Conservation (phyloP, 345 rosid genomes). For the Ceriops zippeliana region DNA sequence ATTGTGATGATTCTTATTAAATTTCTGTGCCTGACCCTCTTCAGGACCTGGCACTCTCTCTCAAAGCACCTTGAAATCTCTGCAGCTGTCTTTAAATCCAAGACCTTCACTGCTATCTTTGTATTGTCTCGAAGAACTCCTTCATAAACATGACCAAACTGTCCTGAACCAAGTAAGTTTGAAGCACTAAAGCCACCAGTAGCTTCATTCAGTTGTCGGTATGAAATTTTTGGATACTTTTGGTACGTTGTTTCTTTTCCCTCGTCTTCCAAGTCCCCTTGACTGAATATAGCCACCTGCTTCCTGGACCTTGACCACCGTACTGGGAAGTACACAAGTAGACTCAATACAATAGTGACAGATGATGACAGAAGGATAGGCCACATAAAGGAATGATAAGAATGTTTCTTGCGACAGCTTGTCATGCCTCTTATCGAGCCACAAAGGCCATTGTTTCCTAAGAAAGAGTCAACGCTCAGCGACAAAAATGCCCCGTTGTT, state of each 20-base stretch:
- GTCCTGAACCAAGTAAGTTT: slow-evolving; percentile 73
- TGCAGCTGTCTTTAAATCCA: slow-evolving; percentile 46
- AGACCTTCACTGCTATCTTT: slow-evolving; percentile 76
- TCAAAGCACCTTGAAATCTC: slow-evolving; percentile 63
- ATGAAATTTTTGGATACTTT: slow-evolving; percentile 61
- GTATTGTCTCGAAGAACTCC: slow-evolving; percentile 76
- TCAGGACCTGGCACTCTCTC: slow-evolving; percentile 77
- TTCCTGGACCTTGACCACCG: slow-evolving; percentile 44
- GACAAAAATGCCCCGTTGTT: slow-evolving; percentile 54
- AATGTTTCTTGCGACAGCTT: slow-evolving; percentile 46
- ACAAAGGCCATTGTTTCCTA: slow-evolving; percentile 63
- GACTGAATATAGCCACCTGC: slow-evolving; percentile 26
- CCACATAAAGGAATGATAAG: slow-evolving; percentile 37
- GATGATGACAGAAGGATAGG: slow-evolving; percentile 54
- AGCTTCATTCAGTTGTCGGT: slow-evolving; percentile 65
- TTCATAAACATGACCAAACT: slow-evolving; percentile 78
- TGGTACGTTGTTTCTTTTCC: slow-evolving; percentile 45
- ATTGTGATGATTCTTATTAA: slow-evolving; percentile 76
- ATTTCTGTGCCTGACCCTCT: slow-evolving; percentile 78
- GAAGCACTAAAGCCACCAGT: slow-evolving; percentile 71
- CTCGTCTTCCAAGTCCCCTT: slow-evolving; percentile 46
- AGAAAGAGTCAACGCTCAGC: slow-evolving; percentile 60
- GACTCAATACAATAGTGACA: slow-evolving; percentile 43
- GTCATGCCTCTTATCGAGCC: slow-evolving; percentile 72
- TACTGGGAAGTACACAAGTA: slow-evolving; percentile 41